phyloP scores from a whole-genome alignment of 2,329 filamentous ascomycete genomes.

The Penicillium paneum region DNA sequence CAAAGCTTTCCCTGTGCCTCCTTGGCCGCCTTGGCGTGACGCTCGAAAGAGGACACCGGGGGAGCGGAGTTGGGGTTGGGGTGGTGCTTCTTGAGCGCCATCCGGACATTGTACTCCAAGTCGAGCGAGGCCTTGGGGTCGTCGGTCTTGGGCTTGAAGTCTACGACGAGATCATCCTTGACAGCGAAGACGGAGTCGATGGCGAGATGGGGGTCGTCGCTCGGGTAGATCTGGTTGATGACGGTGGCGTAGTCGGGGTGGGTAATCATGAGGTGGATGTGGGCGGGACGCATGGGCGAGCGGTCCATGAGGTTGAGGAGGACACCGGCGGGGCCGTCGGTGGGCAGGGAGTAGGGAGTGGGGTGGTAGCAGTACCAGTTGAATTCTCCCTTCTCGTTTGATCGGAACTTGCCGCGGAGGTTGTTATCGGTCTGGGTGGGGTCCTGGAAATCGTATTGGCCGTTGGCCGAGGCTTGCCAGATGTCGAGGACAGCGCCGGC shows the following conservation, averaged over 20 bases:
- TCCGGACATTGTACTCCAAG: conserved; percentile 60
- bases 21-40: conserved; percentile 29
- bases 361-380: conserved; percentile 75
- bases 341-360: conserved; percentile 68
- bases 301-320: conserved; percentile 55
- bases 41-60: conserved; percentile 40
- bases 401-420: conserved; percentile 71
- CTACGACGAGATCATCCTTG: conserved; percentile 58
- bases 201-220: conserved; percentile 55
- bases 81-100: conserved; percentile 48
- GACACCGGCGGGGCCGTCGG: conserved; percentile 57
- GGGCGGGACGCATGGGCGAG: conserved; percentile 60
- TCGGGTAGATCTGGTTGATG: conserved; percentile 58
- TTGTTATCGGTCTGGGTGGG: conserved; percentile 71
- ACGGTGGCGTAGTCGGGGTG: conserved; percentile 56
- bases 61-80: conserved; percentile 40
- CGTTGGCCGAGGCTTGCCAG: conserved; percentile 74
- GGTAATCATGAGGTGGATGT: conserved; percentile 59
- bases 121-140: conserved; percentile 56
- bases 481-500: conserved; percentile 69
- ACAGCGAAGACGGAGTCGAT: conserved; percentile 62
- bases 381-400: conserved; percentile 63
- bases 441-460: conserved; percentile 74
- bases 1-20: conserved; percentile 13
- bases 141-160: conserved; percentile 53